Conservation (phyloP, 495 filamentous ascomycete species). For the Cercophora sp. region DNA sequence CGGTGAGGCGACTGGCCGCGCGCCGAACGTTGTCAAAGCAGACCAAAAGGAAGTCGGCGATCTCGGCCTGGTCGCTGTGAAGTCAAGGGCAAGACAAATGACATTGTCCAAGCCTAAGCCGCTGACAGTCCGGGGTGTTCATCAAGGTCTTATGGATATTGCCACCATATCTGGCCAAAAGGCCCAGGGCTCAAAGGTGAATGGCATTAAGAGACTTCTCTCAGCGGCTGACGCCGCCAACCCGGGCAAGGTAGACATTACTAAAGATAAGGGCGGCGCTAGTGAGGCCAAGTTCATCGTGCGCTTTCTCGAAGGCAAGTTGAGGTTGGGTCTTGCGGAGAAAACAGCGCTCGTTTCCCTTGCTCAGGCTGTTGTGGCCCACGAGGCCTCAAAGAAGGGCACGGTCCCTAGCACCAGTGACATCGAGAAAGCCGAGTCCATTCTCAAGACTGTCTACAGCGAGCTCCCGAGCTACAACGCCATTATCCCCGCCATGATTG, state of each 20-base stretch:
- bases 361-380: conserved; percentile 78
- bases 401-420: conserved; percentile 68
- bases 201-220: conserved; percentile 89
- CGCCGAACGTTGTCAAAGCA: conserved; percentile 77
- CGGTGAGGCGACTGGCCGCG: conserved; percentile 87
- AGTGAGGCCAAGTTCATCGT: conserved; percentile 94
- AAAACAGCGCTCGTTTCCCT: conserved; percentile 85
- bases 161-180: conserved; percentile 84
- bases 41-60: conserved; percentile 97
- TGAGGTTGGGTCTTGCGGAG: conserved; percentile 87
- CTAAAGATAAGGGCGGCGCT: conserved; percentile 85
- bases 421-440: conserved; percentile 74
- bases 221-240: conserved; percentile 74
- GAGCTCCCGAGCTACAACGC: conserved; percentile 94
- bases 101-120: conserved; percentile 98
- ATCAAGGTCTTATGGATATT: conserved; percentile 82
- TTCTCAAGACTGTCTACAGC: conserved; percentile 86
- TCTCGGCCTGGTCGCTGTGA: conserved; percentile 88
- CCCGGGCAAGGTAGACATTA: conserved; percentile 75
- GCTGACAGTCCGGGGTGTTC: conserved; percentile 80
- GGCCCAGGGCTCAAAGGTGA: conserved; percentile 84
- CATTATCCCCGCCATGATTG: conserved; percentile 82
- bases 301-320: conserved; percentile 88
- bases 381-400: conserved; percentile 65
- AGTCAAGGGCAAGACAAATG: conserved; percentile 86